These are phyloP conservation scores for Elasticomyces elasticus DNA, from an alignment of 495 filamentous ascomycete species.

Conservation along the genomic window DNA sequence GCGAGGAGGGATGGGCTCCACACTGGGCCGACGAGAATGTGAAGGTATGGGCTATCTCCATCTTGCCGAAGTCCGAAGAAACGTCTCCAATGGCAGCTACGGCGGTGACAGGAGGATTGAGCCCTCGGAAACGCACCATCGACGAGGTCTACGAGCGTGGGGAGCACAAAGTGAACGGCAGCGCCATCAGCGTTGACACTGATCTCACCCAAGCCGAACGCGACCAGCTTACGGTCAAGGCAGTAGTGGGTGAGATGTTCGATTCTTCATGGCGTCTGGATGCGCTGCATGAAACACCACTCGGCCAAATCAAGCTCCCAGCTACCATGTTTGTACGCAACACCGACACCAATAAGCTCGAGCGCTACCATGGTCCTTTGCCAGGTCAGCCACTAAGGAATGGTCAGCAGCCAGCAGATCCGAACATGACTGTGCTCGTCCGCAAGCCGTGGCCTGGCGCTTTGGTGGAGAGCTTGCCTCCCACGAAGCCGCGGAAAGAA, in stretches of 20 bases:
- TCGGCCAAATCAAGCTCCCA: conserved; percentile 56
- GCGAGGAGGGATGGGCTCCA: conserved; percentile 38
- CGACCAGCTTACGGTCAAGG: conserved; percentile 37
- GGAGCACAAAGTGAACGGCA: conserved; percentile 3
- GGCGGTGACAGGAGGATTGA: conserved; percentile 23
- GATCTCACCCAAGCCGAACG: conserved; percentile 13
- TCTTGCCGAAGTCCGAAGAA: conserved; percentile 33
- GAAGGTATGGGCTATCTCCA: conserved; percentile 69
- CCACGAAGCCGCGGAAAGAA: conserved; percentile 49
- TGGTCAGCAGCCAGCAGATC: conserved; percentile 39
- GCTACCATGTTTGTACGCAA: conserved; percentile 62
- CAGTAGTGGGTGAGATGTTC: conserved; percentile 71
- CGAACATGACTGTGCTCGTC: conserved; percentile 55
- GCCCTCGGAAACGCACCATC: conserved; percentile 51
- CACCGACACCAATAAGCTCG: conserved; percentile 50
- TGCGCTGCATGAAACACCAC: conserved; percentile 49
- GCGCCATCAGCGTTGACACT: conserved; percentile 5
- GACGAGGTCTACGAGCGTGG: conserved; percentile 39
- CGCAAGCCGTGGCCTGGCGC: conserved; percentile 78
- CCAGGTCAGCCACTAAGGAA: conserved; percentile 37
- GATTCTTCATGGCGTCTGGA: conserved; percentile 66
- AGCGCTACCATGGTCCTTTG: conserved; percentile 55
- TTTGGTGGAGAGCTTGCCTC: conserved; percentile 50
- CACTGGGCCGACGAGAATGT: conserved; percentile 67
- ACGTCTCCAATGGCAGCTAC: not conserved